Evolutionary conservation across 1,284 basidiomycete genomes (phyloP).

Genomic region (Ceratobasidium sp.): DNA sequence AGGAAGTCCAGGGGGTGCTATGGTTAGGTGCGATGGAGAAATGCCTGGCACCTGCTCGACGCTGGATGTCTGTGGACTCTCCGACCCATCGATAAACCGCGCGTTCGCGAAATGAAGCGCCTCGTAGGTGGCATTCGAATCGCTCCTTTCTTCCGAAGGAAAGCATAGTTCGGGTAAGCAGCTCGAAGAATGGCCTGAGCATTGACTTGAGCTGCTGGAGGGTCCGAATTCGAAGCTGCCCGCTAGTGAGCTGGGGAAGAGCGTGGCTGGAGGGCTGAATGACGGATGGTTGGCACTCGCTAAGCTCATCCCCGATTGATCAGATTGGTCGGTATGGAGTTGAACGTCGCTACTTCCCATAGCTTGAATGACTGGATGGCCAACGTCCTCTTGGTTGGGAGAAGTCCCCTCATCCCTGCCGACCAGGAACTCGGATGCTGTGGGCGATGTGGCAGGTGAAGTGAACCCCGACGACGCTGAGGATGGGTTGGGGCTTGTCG

Average conservation of each 20-base stretch:
- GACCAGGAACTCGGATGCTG: neutral
- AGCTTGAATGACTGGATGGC: neutral
- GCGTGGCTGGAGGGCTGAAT: neutral
- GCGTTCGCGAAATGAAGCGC: neutral
- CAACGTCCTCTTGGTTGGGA: neutral
- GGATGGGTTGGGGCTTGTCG: conserved; percentile 15
- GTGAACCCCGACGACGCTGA: conserved; percentile 23
- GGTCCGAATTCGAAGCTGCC: neutral
- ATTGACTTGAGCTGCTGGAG: neutral
- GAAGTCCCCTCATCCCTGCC: neutral
- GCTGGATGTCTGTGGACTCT: neutral
- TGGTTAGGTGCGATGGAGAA: conserved; percentile 6
- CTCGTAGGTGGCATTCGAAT: neutral
- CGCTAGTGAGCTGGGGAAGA: conserved; percentile 3
- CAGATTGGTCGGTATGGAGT: neutral
- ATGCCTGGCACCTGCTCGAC: conserved; percentile 10
- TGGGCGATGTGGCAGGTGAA: conserved; percentile 23
- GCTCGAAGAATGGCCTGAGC: neutral
- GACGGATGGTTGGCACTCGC: neutral
- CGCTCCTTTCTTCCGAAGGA: neutral
- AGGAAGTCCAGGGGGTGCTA: neutral
- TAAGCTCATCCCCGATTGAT: neutral
- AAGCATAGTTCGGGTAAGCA: neutral
- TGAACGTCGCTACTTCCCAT: neutral
- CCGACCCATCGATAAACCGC: neutral